Conservation (phyloP, 805 yeast species). For the Maudiozyma turicensis region DNA sequence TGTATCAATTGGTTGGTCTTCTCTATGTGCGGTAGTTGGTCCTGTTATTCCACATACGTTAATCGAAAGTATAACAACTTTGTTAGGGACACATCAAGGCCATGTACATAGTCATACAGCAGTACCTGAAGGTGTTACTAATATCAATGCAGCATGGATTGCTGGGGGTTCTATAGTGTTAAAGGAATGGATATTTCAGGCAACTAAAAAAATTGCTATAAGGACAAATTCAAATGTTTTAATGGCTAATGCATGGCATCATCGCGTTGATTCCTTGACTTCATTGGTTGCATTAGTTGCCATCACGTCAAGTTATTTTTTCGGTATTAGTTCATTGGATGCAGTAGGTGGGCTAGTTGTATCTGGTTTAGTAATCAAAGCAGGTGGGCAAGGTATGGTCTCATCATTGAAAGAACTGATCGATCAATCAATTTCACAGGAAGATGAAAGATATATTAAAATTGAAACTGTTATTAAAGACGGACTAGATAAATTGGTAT, state of each 20-base stretch:
- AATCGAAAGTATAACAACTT: conserved; percentile 33
- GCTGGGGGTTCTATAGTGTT: conserved; percentile 81
- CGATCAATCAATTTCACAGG: conserved; percentile 54
- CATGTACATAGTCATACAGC: conserved; percentile 21
- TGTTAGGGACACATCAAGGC: conserved; percentile 35
- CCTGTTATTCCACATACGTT: conserved; percentile 56
- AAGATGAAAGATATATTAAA: conserved; percentile 40
- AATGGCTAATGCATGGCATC: conserved; percentile 98
- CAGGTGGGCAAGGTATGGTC: conserved; percentile 69
- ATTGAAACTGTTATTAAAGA: conserved; percentile 34
- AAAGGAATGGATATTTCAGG: conserved; percentile 80
- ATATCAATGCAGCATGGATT: conserved; percentile 92
- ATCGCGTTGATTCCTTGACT: conserved; percentile 87
- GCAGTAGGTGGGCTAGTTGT: conserved; percentile 88
- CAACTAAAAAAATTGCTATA: conserved; percentile 73
- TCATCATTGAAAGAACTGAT: conserved; percentile 66
- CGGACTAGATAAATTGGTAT: conserved; percentile 27
- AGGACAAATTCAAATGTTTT: conserved; percentile 77
- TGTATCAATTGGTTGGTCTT: conserved; percentile 79
- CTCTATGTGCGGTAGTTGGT: conserved; percentile 57
- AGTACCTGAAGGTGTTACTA: conserved; percentile 36
- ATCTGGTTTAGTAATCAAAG: conserved; percentile 69
- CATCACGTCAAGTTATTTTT: conserved; percentile 73
- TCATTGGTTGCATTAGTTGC: conserved; percentile 84
- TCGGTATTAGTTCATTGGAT: conserved; percentile 76